Base-by-base conservation (phyloP, 192 early-diverging fungal genomes). In the Coemansia erecta region DNA sequence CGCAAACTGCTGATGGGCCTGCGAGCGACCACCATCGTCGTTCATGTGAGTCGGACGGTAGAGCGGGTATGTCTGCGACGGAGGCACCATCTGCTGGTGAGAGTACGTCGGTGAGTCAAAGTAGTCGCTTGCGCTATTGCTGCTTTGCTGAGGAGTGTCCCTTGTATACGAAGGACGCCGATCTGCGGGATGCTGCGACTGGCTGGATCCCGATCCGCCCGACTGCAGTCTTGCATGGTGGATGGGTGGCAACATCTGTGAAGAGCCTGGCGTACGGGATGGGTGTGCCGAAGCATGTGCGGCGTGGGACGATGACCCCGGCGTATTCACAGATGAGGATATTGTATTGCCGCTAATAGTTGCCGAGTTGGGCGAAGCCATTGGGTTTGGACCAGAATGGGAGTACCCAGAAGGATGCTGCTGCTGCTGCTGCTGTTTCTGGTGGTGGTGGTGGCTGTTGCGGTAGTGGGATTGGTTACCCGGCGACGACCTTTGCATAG, bases 21-120 rank as follows among this genome's bases (percentile, higher is more conserved):
- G 54, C n/a, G 28, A 46, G 49, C 42, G 24, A 56, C 62, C 9
- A 55, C 62, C 51, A 7, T 72, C 70, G 4, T 72, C 63, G 14
- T 54, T 18, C 47, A 35, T 39, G 14, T 47, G 70, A n/a, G 33
- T 26, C 17, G 52, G 53, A 21, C 64, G 70, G 22, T 66, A 72
- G 18, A 40, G 18, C 19, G 56, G 41, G 18, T 53, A 42, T 6
- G 51, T 26, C 4, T 40, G 33, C 8, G 50, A 19, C 21, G 60
- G 33, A 39, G 54, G 54, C 14, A 37, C 37, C 41, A 41, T 21
- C 15, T 62, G 53, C 28, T 57, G 54, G 22, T 23, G 44, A n/a
- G 37, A 18, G 15, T 40, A 56, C 11, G 53, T 18, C 42, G 56
- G 43, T 4, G 41, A 35, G 23, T 57, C 56, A 44, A 46, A 46